Base-by-base conservation (phyloP, 768 basidiomycete genomes). In the Strobilomyces echinocephalus region DNA sequence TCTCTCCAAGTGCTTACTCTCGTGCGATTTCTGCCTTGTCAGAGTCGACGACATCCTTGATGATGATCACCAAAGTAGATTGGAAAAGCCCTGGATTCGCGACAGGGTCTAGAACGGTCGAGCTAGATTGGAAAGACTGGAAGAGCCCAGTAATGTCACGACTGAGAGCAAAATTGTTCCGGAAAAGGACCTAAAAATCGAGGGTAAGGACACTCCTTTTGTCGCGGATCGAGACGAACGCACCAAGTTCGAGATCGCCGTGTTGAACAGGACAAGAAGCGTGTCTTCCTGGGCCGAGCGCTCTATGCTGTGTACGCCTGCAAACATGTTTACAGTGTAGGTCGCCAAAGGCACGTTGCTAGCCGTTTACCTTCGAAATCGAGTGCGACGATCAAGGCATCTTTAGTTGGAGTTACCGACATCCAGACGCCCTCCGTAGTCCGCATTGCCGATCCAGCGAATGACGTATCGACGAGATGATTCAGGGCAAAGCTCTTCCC, bases 381-480 rank as follows among this genome's bases (percentile, higher is more conserved):
- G 10, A 85, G 72, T 4, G 84, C 78, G 1, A 84, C 81, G 18
- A 84, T 68, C 15, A 85, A 62, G 4, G 65, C 66, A 6, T 82
- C 76, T 26, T 77, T 69, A 0, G 84, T 83, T 1, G 83, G 84
- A 2, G 82, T 82, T 15, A 79, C 79, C 1, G 82, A 83, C 76
- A 84, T 78, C 82, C 82, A 84, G 24, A 84, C 79, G 24, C 82
- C 82, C 68, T 83, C 80, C 58, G 79, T 83, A 5, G 81, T 82
- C 31, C 80, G 69, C 80, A 84, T 83, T 0, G 83, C 83, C 12
- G 76, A 80, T 7, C 83, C 83, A 15, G 82, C 81, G 54, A 85
- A 85, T 1, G 83, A 84, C 0, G 82, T 81, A 55, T 85, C 83
- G 1, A 74, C 75, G n/a, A 85, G 68, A 54, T 84, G 83, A 53